A percentile compares a stretch with the other conserved stretches of the same genome.
phyloP scores from a whole-genome alignment of 2,329 filamentous ascomycete species.

The Beauveria sp. region DNA sequence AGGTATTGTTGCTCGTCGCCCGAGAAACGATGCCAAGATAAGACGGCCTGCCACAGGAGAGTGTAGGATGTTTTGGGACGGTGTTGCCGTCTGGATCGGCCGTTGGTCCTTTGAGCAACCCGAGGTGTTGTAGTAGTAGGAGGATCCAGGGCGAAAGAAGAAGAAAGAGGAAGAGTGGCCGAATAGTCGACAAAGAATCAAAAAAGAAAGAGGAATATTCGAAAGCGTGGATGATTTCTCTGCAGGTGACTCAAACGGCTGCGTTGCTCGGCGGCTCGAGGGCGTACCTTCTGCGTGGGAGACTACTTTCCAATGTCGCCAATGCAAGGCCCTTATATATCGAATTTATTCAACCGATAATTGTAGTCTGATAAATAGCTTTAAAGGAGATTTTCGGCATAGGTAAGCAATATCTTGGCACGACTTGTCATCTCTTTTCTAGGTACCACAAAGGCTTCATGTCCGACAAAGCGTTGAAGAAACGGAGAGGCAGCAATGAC shows the following conservation, averaged over 20 bases:
- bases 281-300: background rate
- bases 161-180: background rate
- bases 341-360: background rate
- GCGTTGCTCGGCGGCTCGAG: background rate
- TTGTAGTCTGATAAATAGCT: no score
- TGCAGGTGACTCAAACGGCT: background rate
- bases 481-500: no score
- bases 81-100: background rate
- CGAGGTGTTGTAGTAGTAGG: background rate
- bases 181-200: background rate
- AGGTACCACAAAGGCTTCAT: no score
- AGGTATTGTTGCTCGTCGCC: no score
- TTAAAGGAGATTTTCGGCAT: no score
- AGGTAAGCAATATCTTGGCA: no score
- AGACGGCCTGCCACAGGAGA: background rate
- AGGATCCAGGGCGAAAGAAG: background rate
- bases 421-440: no score
- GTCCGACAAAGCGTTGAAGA: no score
- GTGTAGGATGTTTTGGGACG: background rate
- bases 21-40: background rate
- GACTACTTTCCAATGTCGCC: background rate
- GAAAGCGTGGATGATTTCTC: no score
- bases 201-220: background rate
- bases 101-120: background rate
- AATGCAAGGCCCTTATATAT: no score